Conservation (phyloP, 192 early-diverging fungal genomes). For the Gaertneriomyces semiglobifer region DNA sequence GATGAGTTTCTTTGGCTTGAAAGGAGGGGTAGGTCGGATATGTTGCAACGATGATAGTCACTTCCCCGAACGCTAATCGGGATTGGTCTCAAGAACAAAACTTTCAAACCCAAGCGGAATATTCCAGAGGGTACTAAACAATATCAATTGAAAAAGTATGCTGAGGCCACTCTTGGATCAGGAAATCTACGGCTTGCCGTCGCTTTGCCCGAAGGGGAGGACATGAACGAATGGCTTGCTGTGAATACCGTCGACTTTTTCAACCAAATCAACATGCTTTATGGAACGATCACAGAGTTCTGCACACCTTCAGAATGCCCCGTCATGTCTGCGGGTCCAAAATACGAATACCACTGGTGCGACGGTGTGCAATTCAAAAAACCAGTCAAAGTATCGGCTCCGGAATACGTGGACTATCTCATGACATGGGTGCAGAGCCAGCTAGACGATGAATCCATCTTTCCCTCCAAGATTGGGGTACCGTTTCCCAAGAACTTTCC, state of each 20-base stretch:
- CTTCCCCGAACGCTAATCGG: background rate
- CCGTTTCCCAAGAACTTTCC: constrained; percentile 76
- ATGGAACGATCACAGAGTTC: constrained; percentile 68
- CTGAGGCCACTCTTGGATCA: constrained; percentile 73
- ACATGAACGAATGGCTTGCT: constrained; percentile 88
- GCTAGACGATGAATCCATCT: constrained; percentile 82
- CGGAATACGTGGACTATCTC: constrained; percentile 83
- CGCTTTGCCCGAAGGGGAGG: constrained; percentile 82
- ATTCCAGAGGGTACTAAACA: constrained; percentile 55
- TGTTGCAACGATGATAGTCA: background rate
- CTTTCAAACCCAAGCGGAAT: constrained; percentile 56
- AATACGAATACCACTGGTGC: constrained; percentile 86
- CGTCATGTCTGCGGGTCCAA: constrained; percentile 82
- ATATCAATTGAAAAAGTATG: constrained; percentile 62
- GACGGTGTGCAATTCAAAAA: constrained; percentile 81
- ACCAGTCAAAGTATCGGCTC: constrained; percentile 81
- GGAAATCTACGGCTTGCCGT: constrained; percentile 77
- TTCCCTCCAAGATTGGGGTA: constrained; percentile 75
- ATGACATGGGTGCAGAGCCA: constrained; percentile 74
- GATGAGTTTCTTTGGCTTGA: background rate
- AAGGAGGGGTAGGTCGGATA: background rate
- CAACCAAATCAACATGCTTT: constrained; percentile 95
- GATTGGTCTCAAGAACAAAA: constrained; percentile 42
- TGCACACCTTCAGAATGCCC: constrained; percentile 88
- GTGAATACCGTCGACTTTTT: constrained; percentile 93